Evolutionary conservation across 2,329 filamentous ascomycete genomes (phyloP), one percentile per base, ranked within the genome.

Genomic region (Aspergillus viridinutans): DNA sequence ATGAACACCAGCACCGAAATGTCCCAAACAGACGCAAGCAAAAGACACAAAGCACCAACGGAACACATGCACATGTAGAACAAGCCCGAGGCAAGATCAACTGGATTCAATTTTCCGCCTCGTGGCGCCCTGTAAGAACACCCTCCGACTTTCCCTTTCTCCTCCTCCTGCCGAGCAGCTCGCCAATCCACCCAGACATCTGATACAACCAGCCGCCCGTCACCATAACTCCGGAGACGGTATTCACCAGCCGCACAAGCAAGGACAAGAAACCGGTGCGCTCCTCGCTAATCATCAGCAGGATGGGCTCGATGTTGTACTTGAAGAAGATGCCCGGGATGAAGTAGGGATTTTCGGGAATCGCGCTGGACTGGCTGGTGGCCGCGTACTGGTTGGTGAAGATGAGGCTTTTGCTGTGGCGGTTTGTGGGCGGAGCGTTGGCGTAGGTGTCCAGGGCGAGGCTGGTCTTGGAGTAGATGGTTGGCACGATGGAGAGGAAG

Each of bases 351-450:
- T 81, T 85, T 67, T 95, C 89, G 54, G 81, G 79, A n/a, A 75
- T 60, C 2, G 57, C 45, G 67, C 87, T 85, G 65, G 84, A 88
- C 79, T 97, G 92, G 70, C 92, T 90, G 0, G 92, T 97, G 0
- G 96, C 94, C 58, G 93, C 94, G 79, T 99, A 99, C 76, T 99
- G 94, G 80, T 99, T 99, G 17, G 94, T 97, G 75, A 88, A 85
- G 70, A 99, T 86, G 54, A 86, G 87, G 67, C 84, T 83, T 57
- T 72, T 75, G 55, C 74, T 70, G 54, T 66, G 65, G 23, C 61
- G 60, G 69, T 69, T 68, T 62, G 58, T 69, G 59, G 67, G 64
- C 67, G 74, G 62, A 63, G 73, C 57, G 67, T 72, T 40, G 67
- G 73, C 65, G 65, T 73, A 71, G 40, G 76, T 74, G 52, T 81